Percentiles rank a stretch among this genome's conserved stretches.
Evolutionary conservation across 2,329 filamentous ascomycete genomes (phyloP).

Genomic region (Paecilomyces variotii): DNA sequence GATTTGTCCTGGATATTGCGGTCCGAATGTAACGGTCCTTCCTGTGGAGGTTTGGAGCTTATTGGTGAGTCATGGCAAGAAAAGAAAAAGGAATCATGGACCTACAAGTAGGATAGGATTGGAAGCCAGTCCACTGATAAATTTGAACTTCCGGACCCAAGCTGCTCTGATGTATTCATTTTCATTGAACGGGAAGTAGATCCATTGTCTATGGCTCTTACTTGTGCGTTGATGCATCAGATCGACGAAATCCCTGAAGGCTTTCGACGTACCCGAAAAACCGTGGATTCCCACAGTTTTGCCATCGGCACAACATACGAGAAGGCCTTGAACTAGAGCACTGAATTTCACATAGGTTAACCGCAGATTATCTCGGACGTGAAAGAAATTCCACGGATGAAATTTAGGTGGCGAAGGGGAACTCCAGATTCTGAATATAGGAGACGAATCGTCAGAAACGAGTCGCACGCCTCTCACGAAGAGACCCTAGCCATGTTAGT

Average conservation of each 20-base stretch:
- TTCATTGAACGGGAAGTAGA: slow-evolving; percentile 9
- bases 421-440: slow-evolving; percentile 3
- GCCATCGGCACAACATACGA: slow-evolving; percentile 6
- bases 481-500: slow-evolving; percentile 2
- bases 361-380: neutral
- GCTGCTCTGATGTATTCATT: slow-evolving; percentile 4
- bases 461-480: slow-evolving; percentile 5
- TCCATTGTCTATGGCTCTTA: slow-evolving; percentile 4
- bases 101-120: slow-evolving; percentile 6
- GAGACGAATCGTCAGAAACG: neutral
- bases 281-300: slow-evolving; percentile 6
- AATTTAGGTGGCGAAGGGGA: slow-evolving; percentile 7
- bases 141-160: slow-evolving; percentile 5
- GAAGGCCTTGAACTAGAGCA: slow-evolving; percentile 3
- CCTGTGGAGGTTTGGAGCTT: slow-evolving; percentile 1
- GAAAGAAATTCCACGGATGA: slow-evolving; percentile 4
- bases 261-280: slow-evolving; percentile 3
- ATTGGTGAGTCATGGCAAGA: no score
- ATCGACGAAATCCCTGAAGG: slow-evolving; percentile 5
- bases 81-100: neutral
- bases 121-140: neutral
- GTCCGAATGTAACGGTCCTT: slow-evolving; percentile 9
- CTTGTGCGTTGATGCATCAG: slow-evolving; percentile 4
- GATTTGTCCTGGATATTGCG: neutral
- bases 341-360: slow-evolving; percentile 7